Conservation (phyloP, 1,139 yeast genomes). For the Pichia sp. region DNA sequence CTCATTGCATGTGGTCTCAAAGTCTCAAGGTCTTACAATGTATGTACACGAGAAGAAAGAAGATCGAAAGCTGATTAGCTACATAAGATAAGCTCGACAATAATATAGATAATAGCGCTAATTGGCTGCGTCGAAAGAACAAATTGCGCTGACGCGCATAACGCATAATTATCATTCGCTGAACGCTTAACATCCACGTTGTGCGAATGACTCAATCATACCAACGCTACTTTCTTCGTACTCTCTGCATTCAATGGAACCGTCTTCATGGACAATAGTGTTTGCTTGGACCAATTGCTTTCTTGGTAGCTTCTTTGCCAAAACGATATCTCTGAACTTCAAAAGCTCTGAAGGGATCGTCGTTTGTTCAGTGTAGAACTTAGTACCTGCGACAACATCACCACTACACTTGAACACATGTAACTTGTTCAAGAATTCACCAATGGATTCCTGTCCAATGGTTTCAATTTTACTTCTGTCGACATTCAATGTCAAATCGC, state of each 20-base stretch:
- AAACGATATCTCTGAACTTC: slow-evolving; percentile 57
- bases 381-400: slow-evolving; percentile 55
- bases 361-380: slow-evolving; percentile 59
- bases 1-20: no score
- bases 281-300: slow-evolving; percentile 81
- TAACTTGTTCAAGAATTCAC: slow-evolving; percentile 61
- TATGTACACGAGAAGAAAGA: no score
- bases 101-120: no score
- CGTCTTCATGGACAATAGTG: slow-evolving; percentile 38
- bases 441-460: slow-evolving; percentile 67
- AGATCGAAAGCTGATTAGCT: no score
- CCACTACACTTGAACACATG: slow-evolving; percentile 78
- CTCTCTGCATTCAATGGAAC: slow-evolving; percentile 51
- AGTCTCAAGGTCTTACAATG: no score
- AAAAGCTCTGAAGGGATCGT: slow-evolving; percentile 58
- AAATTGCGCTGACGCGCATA: neutral
- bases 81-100: no score
- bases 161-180: neutral
- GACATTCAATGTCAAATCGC: slow-evolving; percentile 53
- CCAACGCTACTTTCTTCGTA: slow-evolving; percentile 72
- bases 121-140: neutral
- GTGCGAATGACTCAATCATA: slow-evolving; percentile 69
- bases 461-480: slow-evolving; percentile 56
- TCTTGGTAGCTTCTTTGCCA: slow-evolving; percentile 71
- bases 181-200: slow-evolving; percentile 37